Evolutionary conservation across 345 rosid genomes (phyloP), one percentile per base, ranked within the genome.

Genomic region (Boechera retrofracta): DNA sequence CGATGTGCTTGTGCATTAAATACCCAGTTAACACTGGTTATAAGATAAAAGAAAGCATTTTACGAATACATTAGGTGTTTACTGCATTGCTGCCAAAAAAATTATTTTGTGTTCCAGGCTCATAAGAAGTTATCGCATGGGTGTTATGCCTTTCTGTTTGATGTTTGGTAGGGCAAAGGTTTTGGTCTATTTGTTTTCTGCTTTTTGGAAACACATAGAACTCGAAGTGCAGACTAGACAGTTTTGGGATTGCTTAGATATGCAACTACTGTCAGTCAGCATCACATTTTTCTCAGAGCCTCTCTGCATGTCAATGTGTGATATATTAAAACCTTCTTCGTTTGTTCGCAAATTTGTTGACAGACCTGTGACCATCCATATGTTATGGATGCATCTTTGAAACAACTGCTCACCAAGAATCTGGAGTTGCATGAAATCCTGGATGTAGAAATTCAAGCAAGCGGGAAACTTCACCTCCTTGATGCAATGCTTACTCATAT

Each of bases 281-380:
- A 35, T 67, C 28, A 28, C 53, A 48, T 72, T 51, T 21, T 65
- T 53, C 52, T 32, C 24, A 32, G 53, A 52, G 39, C 51, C 49
- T 33, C 69, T 66, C n/a, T 59, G 69, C 51, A 56, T 78, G n/a
- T 64, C 45, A 42, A 21, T 51, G 44, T 59, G 57, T 54, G 33
- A 72, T 39, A 72, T 73, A 44, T 41, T 72, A 18, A 55, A 44
- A 59, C 69, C 58, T 72, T 71, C 60, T 36, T 61, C 47, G 0
- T 48, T 39, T 71, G 79, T 31, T 77, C 15, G 41, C 68, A 69
- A 62, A 21, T 75, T 79, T 74, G 24, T 67, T 66, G 80, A 73
- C 97, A 95, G 99, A 88, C 90, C 82, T 95, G 98, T 82, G 93
- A 92, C 81, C 96, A 92, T 82, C 98, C 99, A 12, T 91, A 89